Evolutionary conservation across 352 stramenopile genomes (phyloP), one percentile per base, ranked within the genome.

Genomic region (Globisporangium polare): DNA sequence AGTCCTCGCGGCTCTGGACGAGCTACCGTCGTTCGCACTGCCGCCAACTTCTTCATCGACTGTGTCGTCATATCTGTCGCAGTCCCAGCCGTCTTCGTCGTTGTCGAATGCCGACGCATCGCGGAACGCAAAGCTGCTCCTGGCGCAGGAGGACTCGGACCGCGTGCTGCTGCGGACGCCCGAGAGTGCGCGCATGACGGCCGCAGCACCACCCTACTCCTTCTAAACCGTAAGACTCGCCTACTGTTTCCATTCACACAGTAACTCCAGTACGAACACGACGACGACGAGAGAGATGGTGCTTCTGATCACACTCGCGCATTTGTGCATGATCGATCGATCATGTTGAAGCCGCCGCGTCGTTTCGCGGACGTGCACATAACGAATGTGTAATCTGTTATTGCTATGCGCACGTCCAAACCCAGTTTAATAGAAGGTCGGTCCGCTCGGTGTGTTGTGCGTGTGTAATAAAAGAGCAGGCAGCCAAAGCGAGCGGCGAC

Each of bases 1-100:
- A 20, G 77, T 88, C 35, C 65, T 88, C 3, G 78, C 77, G 5
- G 78, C 78, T 5, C 55, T 90, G 26, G 78, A 84, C 43, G 74
- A 81, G 26, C 68, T 72, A 42, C 67, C 69, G 18, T 45, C 49
- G 35, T 26, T 33, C 17, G n/a, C 20, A 20, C 13, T 31, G 17
- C 33, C 49, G 8, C 62, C 49, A 26, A 29, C 55, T 41, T 35
- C 55, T 22, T 42, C 54, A 17, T 20, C 41, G 17, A 10, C 41
- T n/a, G 4, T 17, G 4, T 46, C 41, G 12, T 46, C 17, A 20
- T 46, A 17, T 46, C 41, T 46, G 9, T 46, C 41, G 41, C 41
- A 22, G 3, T 46, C 41, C 41, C 41, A 46, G 41, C 22, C 39
- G 4, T 45, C 55, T 42, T 31, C 55, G 33, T 29, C 51, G 26